phyloP scores from a whole-genome alignment of 441 rosid genomes.

The Hypseocharis bilobata region DNA sequence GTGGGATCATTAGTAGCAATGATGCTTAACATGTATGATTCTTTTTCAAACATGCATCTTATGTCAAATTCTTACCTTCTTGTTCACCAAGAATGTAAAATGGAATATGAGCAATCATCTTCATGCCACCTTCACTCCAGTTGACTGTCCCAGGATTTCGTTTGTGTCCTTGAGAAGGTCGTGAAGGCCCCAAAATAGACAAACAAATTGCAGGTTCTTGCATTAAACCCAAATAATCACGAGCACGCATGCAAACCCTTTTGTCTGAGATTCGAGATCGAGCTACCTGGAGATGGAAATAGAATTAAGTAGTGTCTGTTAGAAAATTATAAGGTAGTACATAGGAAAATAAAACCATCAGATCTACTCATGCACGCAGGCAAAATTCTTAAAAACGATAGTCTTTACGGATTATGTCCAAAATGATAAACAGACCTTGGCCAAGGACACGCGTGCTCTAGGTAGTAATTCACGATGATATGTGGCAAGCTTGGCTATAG shows the following conservation, averaged over 20 bases:
- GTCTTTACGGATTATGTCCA: background rate
- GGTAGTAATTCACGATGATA: slow-evolving; percentile 68
- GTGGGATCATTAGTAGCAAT: no score
- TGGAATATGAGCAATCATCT: slow-evolving; percentile 68
- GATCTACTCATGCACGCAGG: background rate
- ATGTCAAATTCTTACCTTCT: slow-evolving; percentile 44
- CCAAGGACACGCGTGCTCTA: slow-evolving; percentile 85
- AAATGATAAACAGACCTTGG: slow-evolving; percentile 49
- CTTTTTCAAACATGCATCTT: background rate
- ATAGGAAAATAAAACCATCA: background rate
- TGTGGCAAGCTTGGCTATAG: slow-evolving; percentile 85
- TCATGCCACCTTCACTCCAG: slow-evolving; percentile 68
- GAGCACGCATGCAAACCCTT: slow-evolving; percentile 74
- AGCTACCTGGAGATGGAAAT: slow-evolving; percentile 50
- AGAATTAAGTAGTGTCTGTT: slow-evolving; percentile 7
- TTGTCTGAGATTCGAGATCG: slow-evolving; percentile 73
- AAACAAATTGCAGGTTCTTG: slow-evolving; percentile 69
- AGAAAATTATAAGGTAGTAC: slow-evolving; percentile 1
- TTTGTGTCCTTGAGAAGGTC: slow-evolving; percentile 34
- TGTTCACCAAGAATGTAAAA: slow-evolving; percentile 76
- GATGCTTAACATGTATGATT: no score
- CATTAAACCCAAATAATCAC: slow-evolving; percentile 79
- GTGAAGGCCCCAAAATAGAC: slow-evolving; percentile 69
- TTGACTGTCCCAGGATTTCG: slow-evolving; percentile 60
- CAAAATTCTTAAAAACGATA: no score